Base-by-base conservation (phyloP, 306 rosid genomes). In the Corylus avellana region DNA sequence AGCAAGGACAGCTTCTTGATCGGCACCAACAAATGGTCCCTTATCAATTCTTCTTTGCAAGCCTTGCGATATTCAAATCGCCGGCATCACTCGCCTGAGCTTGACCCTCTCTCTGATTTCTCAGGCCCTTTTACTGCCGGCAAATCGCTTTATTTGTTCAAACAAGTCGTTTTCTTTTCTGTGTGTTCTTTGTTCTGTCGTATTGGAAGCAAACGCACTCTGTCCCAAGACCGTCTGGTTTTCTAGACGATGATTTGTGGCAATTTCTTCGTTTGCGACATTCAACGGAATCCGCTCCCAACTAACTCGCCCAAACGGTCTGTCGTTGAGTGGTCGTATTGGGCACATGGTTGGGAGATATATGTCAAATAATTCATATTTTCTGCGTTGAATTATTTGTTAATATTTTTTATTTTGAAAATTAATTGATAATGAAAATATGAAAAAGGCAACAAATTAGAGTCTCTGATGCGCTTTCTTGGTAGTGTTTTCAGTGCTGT, bases 191-290 rank as follows among this genome's bases (percentile, higher is more conserved):
- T 4, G 39, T 35, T 35, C 4, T 4, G 4, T 47, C 50, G 50
- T 7, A 47, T 47, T 2, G 53, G 53, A 49, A 79, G 98, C 95
- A 93, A 90, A 89, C 95, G 86, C 98, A 91, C 94, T 91, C 92
- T 91, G 97, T 93, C 93, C 90, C 90, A 20, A 76, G 87, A 86
- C 93, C 57, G 80, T 84, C 63, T 29, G 53, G 61, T 1, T 27
- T 49, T 32, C 2, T 32, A 66, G 68, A 79, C 3, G 75, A 87
- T 89, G 92, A 90, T 90, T 81, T 86, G 95, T 67, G 93, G 90
- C 97, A 91, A 90, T 93, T 93, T 90, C 98, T 91, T 91, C 94
- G 93, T 93, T 91, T 91, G 97, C 93, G 17, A 93, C 1, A 88
- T 47, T 66, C 18, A 27, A 27, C 1, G 48, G 3, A 49, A 8